phyloP scores from a whole-genome alignment of 805 yeast genomes.

The Scheffersomyces lignosus region DNA sequence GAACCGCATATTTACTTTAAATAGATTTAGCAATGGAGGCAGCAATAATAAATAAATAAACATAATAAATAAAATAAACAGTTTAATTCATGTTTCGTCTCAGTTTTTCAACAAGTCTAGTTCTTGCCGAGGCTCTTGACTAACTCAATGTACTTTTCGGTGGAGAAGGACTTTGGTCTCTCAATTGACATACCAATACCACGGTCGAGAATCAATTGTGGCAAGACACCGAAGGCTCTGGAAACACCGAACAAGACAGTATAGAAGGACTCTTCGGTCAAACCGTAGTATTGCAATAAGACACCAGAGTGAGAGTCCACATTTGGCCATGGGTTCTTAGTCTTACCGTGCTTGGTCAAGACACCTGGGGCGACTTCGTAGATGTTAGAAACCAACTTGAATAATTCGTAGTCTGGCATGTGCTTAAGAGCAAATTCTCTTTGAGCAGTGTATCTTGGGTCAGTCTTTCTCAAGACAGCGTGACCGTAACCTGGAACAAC shows the following conservation, averaged over 20 bases:
- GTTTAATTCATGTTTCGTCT: not conserved
- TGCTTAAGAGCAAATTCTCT: slow-evolving; percentile 63
- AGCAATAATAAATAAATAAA: not conserved
- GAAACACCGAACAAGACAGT: slow-evolving; percentile 84
- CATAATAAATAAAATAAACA: not conserved
- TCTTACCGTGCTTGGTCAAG: slow-evolving; percentile 75
- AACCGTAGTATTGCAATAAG: slow-evolving; percentile 75
- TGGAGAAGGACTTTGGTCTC: slow-evolving; percentile 62
- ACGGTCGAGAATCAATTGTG: slow-evolving; percentile 79
- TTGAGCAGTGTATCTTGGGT: slow-evolving; percentile 78
- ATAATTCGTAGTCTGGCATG: slow-evolving; percentile 62
- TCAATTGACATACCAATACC: slow-evolving; percentile 77
- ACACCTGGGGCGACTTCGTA: slow-evolving; percentile 75
- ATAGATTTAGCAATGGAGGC: not conserved
- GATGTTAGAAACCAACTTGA: slow-evolving; percentile 63
- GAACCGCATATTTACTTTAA: too few species aligned
- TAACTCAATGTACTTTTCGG: slow-evolving; percentile 78
- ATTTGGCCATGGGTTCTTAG: slow-evolving; percentile 84
- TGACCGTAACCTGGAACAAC: slow-evolving; percentile 90
- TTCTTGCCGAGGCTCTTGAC: slow-evolving; percentile 49
- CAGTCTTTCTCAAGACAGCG: slow-evolving; percentile 81
- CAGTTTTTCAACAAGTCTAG: not conserved
- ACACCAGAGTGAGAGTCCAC: slow-evolving; percentile 82
- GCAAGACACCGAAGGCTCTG: slow-evolving; percentile 75
- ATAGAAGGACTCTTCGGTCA: slow-evolving; percentile 70